Base-by-base conservation (phyloP, 202 grass and related monocot species). In the Digitaria exilis region DNA sequence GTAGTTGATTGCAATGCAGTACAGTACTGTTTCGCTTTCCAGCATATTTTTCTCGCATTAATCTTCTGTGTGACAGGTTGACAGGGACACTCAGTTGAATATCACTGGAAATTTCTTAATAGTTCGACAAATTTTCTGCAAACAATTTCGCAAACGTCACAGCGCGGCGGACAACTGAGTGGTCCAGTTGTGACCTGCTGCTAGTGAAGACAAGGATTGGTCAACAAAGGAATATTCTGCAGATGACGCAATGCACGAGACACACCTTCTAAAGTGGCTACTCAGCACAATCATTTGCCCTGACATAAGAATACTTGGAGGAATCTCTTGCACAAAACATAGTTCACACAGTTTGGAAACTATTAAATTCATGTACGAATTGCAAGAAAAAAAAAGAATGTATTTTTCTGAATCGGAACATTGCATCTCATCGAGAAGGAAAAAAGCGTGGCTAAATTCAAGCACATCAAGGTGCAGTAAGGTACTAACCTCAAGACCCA, bases 401-500 rank as follows among this genome's bases (percentile, higher is more conserved):
- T 25, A 2, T 56, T 10, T n/a, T 26, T 26, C 9, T 26, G 4
- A 25, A 58, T 58, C 11, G 3, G 10, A 22, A 12, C 9, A 9
- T 58, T 26, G 9, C 10, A 58, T 59, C 24, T 28, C 24, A 4
- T 14, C 4, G 4, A 59, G 24, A 28, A 59, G 24, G 24, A 28
- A 59, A 59, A n/a, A 6, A 59, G 56, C 56, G 1, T 13, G 4
- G 12, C 55, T 25, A 25, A 25, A 57, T 25, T 57, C 0, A 57
- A 54, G 50, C 19, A 54, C 8, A 26, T 31, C 26, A 62, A 2
- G 28, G 28, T 62, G 28, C n/a, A 41, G 26, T 12, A 41, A 54
- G 8, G 3, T 45, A 44, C 18, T 21, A 64, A 91, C 92, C 89
- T 91, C 76, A 89, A 94, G 8, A 94, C 89, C 89, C 92, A 94